Percentiles rank a stretch among this genome's conserved stretches.
Conservation (phyloP, 495 filamentous ascomycete species). For the Xylaria scruposa region DNA sequence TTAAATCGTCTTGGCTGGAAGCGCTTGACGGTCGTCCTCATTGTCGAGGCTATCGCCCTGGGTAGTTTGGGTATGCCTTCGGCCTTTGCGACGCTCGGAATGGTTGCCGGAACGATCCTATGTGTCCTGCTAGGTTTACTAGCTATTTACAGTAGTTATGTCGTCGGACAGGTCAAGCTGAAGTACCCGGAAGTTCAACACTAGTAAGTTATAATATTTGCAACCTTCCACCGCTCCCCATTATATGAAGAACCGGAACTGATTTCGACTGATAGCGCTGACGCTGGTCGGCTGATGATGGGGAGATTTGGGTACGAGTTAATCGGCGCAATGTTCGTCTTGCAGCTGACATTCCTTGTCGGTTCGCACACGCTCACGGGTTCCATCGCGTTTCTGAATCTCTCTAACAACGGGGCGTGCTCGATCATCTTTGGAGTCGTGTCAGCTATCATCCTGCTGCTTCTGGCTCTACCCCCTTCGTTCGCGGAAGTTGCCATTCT, state of each 20-base stretch:
- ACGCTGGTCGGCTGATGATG: constrained; percentile 71
- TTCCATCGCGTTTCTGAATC: constrained; percentile 70
- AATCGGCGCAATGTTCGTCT: constrained; percentile 64
- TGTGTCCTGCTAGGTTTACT: constrained; percentile 67
- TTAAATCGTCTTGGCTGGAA: constrained; percentile 58
- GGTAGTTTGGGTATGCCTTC: constrained; percentile 70
- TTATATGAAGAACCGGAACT: constrained; percentile 1
- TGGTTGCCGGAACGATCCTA: constrained; percentile 63
- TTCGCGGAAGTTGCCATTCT: constrained; percentile 66
- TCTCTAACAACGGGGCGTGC: constrained; percentile 69
- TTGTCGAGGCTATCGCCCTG: constrained; percentile 77
- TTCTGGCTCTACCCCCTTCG: constrained; percentile 65
- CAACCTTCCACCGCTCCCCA: not conserved
- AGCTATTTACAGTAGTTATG: constrained; percentile 77
- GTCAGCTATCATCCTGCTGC: constrained; percentile 66
- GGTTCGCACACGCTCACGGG: constrained; percentile 78
- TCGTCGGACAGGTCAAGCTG: constrained; percentile 79
- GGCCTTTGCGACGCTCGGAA: constrained; percentile 68
- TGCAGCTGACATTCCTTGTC: constrained; percentile 79
- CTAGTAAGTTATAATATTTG: constrained; percentile 46
- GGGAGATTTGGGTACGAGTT: constrained; percentile 70
- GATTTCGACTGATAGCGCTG: constrained; percentile 47
- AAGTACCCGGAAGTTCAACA: constrained; percentile 73
- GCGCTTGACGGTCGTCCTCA: constrained; percentile 63
- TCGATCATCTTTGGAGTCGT: constrained; percentile 71